Conservation (phyloP, 495 filamentous ascomycete species). For the Podospora anserina region DNA sequence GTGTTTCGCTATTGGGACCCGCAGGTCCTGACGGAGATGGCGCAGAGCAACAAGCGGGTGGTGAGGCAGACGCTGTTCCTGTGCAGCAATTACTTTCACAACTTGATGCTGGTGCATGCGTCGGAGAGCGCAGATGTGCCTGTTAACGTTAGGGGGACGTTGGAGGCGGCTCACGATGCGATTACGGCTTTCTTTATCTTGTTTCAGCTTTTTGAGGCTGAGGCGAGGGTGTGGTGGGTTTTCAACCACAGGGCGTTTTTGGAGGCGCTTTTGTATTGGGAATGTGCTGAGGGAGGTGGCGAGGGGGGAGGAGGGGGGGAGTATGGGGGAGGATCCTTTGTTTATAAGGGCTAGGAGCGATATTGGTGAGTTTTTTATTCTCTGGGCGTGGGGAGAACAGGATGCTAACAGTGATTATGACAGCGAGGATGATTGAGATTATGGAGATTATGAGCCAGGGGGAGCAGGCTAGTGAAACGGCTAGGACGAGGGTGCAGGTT, state of each 20-base stretch:
- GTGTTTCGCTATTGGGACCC: slow-evolving; percentile 60
- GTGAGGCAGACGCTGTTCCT: slow-evolving; percentile 67
- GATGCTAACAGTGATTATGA: slow-evolving; percentile 11
- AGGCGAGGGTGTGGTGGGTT: slow-evolving; percentile 73
- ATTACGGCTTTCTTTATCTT: slow-evolving; percentile 64
- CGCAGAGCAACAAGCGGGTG: slow-evolving; percentile 52
- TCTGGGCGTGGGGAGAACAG: not conserved
- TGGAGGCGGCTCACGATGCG: slow-evolving; percentile 66
- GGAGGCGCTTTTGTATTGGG: slow-evolving; percentile 59
- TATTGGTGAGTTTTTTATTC: slow-evolving; percentile 44
- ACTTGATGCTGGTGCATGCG: slow-evolving; percentile 65
- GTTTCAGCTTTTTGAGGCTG: slow-evolving; percentile 57
- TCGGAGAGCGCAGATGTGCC: slow-evolving; percentile 58
- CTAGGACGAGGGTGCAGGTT: slow-evolving; percentile 54
- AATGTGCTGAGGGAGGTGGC: slow-evolving; percentile 43
- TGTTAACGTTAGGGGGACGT: slow-evolving; percentile 60
- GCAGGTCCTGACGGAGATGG: slow-evolving; percentile 48
- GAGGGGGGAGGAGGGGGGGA: slow-evolving; percentile 31
- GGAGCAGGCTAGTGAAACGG: slow-evolving; percentile 51
- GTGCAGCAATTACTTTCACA: slow-evolving; percentile 69
- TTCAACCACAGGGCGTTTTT: slow-evolving; percentile 71
- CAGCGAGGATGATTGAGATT: slow-evolving; percentile 57
- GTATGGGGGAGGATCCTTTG: slow-evolving; percentile 48
- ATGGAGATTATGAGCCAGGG: slow-evolving; percentile 52
- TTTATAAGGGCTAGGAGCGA: slow-evolving; percentile 55